Evolutionary conservation across 108 stramenopile genomes (phyloP).

Genomic region (Conticribra guillardii): DNA sequence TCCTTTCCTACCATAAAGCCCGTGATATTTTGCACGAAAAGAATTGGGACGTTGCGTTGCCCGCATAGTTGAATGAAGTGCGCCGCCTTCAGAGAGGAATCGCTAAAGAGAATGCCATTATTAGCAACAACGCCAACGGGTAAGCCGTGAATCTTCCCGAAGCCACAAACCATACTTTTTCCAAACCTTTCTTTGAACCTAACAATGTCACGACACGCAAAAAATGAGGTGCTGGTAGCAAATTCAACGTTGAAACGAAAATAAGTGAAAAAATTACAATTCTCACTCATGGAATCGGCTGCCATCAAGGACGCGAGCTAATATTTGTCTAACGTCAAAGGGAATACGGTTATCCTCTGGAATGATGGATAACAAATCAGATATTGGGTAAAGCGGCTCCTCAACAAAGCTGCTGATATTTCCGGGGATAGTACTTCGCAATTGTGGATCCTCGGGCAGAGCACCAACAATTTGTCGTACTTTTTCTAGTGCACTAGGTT

Average conservation of each 20-base stretch:
- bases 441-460: constrained; percentile 48
- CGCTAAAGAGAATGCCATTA: constrained; percentile 93
- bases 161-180: constrained; percentile 95
- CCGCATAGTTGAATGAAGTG: constrained; percentile 98
- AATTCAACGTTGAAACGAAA: background rate
- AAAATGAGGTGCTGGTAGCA: background rate
- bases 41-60: constrained; percentile 94
- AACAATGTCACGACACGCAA: background rate
- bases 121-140: constrained; percentile 97
- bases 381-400: constrained; percentile 88
- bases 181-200: constrained; percentile 95
- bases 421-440: constrained; percentile 33
- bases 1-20: constrained; percentile 98
- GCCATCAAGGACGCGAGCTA: constrained; percentile 95
- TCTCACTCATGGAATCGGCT: constrained; percentile 92
- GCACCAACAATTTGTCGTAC: constrained; percentile 84
- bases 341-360: constrained; percentile 92
- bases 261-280: background rate
- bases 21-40: constrained; percentile 98
- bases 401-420: constrained; percentile 60
- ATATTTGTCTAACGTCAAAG: constrained; percentile 94
- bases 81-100: constrained; percentile 91
- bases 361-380: constrained; percentile 91
- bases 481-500: constrained; percentile 87
- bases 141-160: constrained; percentile 93